Conservation (phyloP, 1,284 basidiomycete genomes). For the Ceratobasidium sp. region DNA sequence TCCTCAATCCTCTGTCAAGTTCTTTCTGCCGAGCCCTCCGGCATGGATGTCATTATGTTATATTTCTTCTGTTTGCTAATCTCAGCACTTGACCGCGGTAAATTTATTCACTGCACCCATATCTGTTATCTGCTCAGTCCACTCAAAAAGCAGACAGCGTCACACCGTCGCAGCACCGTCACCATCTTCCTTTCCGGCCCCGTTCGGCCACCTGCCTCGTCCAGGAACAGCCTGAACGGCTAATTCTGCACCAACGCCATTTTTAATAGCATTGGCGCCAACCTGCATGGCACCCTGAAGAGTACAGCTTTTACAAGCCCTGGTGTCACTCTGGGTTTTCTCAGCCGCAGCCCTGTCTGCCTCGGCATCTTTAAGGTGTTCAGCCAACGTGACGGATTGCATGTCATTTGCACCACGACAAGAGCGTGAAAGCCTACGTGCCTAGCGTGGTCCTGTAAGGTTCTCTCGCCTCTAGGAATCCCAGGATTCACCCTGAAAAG, state of each 20-base stretch:
- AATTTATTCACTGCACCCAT: not conserved
- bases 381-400: not conserved
- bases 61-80: not conserved
- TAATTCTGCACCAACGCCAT: not conserved
- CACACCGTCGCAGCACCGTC: not conserved
- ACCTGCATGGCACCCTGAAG: too few species aligned
- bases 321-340: not conserved
- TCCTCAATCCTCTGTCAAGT: not conserved
- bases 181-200: not conserved
- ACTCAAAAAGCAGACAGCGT: not conserved
- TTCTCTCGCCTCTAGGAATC: not conserved
- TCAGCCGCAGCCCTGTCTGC: constrained; percentile 6
- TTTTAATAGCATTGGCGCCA: too few species aligned
- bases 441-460: not conserved
- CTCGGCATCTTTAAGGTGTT: constrained; percentile 13
- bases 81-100: not conserved
- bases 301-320: too few species aligned
- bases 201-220: too few species aligned
- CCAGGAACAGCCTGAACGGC: too few species aligned
- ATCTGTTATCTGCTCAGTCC: too few species aligned
- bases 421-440: too few species aligned
- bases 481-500: not conserved
- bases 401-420: not conserved
- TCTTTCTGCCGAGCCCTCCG: too few species aligned
- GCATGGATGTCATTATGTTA: too few species aligned